Conservation (phyloP, 495 filamentous ascomycete species). For the Penicillium nucicola region DNA sequence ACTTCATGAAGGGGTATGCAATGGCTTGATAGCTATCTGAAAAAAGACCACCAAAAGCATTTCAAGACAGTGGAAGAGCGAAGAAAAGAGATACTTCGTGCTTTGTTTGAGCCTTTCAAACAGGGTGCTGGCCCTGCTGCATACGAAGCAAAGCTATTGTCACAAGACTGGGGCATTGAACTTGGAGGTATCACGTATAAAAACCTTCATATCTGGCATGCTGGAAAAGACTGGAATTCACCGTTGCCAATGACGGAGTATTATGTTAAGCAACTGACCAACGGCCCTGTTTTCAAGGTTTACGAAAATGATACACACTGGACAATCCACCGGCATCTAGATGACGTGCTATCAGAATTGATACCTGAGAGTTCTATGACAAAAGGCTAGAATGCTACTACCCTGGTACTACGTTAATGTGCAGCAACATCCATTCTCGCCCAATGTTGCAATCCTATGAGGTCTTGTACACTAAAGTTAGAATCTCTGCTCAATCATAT, state of each 20-base stretch:
- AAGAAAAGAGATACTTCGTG: neutral
- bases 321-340: conserved; percentile 13
- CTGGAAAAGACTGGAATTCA: conserved; percentile 23
- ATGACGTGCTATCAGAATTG: conserved; percentile 9
- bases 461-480: neutral
- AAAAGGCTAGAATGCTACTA: neutral
- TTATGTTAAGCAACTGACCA: conserved; percentile 15
- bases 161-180: conserved; percentile 31
- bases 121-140: conserved; percentile 12
- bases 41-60: neutral
- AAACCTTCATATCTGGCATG: conserved; percentile 35
- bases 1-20: conserved; percentile 1
- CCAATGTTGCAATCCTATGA: neutral
- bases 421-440: no score
- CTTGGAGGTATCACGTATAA: conserved; percentile 28
- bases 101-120: conserved; percentile 26
- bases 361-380: neutral
- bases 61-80: conserved; percentile 1
- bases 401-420: neutral
- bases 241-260: conserved; percentile 21
- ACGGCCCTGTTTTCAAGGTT: conserved; percentile 6
- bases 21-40: conserved; percentile 14
- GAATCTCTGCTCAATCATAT: neutral
- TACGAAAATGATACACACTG: conserved; percentile 18
- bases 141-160: conserved; percentile 25